Base-by-base conservation (phyloP, 2,329 filamentous ascomycete species). In the Chaetomiaceae sp. region DNA sequence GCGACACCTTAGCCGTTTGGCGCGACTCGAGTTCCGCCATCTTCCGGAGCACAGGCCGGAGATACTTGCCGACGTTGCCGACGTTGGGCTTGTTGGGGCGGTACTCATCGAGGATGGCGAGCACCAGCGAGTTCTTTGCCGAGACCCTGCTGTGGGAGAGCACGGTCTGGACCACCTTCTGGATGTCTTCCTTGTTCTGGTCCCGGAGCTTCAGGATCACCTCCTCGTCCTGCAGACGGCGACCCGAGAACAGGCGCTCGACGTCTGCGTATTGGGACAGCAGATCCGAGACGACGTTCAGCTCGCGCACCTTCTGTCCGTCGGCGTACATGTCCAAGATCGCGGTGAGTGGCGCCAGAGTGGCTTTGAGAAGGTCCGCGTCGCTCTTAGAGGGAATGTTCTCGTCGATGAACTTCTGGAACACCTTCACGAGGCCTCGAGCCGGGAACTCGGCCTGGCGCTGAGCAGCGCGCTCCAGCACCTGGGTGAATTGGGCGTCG, bases 161-260 rank as follows among this genome's bases (percentile, higher is more conserved):
- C 4, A 95, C 91, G 17, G 79, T 90, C 62, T 93, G 83, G 15
- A 96, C 84, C 51, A 97, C 88, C 63, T 84, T 85, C 58, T 75
- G 65, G 55, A 94, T 84, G 62, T 95, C 88, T 27, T 97, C 93
- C 73, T 91, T 96, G 76, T 98, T 85, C 71, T 95, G 86, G 56
- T 98, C 93, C 73, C 93, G 86, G 14, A 98, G 86, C 66, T 85
- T 88, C 43, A 98, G 78, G 51, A 98, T 84, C 53, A 95, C 89
- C 60, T 95, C 89, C 64, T 98, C 93, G 55, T 97, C 90, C 57
- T 95, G 87, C 53, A 78, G 78, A 54, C 86, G 86, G 54, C 88
- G 84, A 38, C 85, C 84, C 30, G 88, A 88, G 73, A 98, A 98
- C 34, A 94, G 78, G 54, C 77, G 79, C 75, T 98, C 93, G 8